Base-by-base conservation (phyloP, 2,329 filamentous ascomycete species). In the Neonectria hederae region DNA sequence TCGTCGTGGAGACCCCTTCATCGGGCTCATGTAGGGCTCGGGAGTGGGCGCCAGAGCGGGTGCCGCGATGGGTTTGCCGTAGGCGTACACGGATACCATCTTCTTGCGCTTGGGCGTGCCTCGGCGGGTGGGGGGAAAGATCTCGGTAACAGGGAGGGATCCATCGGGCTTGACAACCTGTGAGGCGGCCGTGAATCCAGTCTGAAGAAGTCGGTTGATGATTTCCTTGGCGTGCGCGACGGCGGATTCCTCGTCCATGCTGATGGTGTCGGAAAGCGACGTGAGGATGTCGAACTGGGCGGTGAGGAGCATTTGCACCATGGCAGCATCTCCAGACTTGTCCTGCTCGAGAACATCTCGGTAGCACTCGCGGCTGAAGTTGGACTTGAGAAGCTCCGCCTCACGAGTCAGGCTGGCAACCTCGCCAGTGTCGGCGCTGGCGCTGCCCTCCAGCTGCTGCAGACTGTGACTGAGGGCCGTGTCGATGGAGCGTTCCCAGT, bases 121-220 rank as follows among this genome's bases (percentile, higher is more conserved):
- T 40, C 86, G 82, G 71, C 89, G 90, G 10, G 84, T 87, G 3
- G 93, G 92, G 7, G 92, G 88, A 69, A 93, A 90, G 38, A 86
- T 83, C 62, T 95, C 89, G 5, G 89, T 80, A 0, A 87, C 84
- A 4, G 84, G 82, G 61, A 86, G 78, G 10, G 83, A 82, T 26
- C 93, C 93, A 72, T 97, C 95, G 2, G 95, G 94, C 76, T 97
- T 97, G 77, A 99, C 92, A 26, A 97, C 88, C 72, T 97, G 93
- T 0, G 92, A 90, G 7, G 90, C 88, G 0, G 92, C 90, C 26
- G 88, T 86, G 46, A 89, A 90, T 61, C 94, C 95, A 3, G 88
- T 88, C 63, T 93, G 89, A 17, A 98, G 84, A 62, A 99, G 86
- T 63, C 92, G 90, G 63, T 88, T 86, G 54, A 99, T 89, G 51